Percentiles rank a stretch among this genome's conserved stretches.
phyloP scores from a whole-genome alignment of 371 early-diverging fungal species.

The Lichtheimia hyalospora region DNA sequence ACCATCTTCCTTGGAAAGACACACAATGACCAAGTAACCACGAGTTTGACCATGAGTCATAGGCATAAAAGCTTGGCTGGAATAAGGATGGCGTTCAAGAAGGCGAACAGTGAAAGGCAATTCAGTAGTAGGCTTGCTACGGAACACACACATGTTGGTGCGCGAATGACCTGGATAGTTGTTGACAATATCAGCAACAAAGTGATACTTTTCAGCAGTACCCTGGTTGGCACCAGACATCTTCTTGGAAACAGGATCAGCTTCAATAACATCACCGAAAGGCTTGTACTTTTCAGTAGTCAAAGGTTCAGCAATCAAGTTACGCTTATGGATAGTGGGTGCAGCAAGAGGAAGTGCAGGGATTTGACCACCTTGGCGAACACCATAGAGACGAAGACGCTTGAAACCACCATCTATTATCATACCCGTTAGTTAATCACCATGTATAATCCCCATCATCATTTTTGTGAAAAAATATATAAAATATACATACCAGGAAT shows the following conservation, averaged over 20 bases:
- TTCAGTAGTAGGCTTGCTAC: conserved; percentile 52
- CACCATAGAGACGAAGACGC: conserved; percentile 64
- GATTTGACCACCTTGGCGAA: conserved; percentile 33
- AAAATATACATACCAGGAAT: conserved; percentile 49
- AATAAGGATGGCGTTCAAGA: conserved; percentile 85
- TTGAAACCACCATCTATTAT: conserved; percentile 72
- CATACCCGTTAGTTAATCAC: background rate
- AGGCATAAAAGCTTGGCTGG: conserved; percentile 87
- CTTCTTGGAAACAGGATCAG: conserved; percentile 22
- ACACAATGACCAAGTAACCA: conserved; percentile 80
- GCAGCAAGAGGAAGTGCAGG: conserved; percentile 33
- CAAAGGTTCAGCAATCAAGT: conserved; percentile 55
- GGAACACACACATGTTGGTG: conserved; percentile 76
- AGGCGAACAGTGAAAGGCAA: conserved; percentile 65
- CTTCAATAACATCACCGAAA: conserved; percentile 76
- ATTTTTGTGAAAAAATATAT: no score
- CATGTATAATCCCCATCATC: background rate
- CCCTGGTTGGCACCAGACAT: conserved; percentile 73
- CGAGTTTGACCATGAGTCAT: conserved; percentile 60
- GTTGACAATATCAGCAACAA: conserved; percentile 62
- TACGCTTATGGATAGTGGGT: conserved; percentile 8
- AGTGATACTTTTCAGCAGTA: conserved; percentile 70
- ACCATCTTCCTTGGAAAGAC: conserved; percentile 63
- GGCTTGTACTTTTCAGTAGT: conserved; percentile 67
- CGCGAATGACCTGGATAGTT: conserved; percentile 34